phyloP scores from a whole-genome alignment of 768 basidiomycete species.

The Saitozyma podzolica region DNA sequence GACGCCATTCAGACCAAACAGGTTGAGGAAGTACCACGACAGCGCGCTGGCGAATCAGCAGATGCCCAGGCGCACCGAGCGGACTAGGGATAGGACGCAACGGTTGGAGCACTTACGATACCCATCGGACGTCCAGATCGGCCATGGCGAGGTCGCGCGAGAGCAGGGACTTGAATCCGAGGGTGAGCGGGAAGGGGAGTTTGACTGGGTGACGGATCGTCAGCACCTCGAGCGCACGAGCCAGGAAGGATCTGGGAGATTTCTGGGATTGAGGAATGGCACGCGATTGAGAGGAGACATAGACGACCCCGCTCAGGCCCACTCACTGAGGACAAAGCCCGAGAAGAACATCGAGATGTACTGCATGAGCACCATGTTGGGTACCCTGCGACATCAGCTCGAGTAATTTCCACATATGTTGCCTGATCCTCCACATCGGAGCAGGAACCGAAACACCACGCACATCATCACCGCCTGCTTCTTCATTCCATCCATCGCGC shows the following conservation, averaged over 20 bases:
- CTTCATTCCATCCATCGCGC: slow-evolving; percentile 98
- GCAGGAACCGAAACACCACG: slow-evolving; percentile 55
- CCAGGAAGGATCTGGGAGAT: not conserved
- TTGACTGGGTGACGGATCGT: slow-evolving; percentile 64
- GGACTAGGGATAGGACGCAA: not conserved
- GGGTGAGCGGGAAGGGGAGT: slow-evolving; percentile 91
- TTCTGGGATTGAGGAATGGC: not conserved
- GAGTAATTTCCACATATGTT: not conserved
- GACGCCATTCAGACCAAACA: slow-evolving; percentile 93
- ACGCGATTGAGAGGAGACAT: not conserved
- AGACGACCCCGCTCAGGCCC: not conserved
- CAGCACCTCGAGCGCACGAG: not conserved
- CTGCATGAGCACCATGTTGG: slow-evolving; percentile 95
- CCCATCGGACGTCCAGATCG: slow-evolving; percentile 98
- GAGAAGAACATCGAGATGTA: slow-evolving; percentile 99
- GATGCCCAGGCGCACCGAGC: not conserved
- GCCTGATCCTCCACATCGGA: not conserved
- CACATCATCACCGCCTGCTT: slow-evolving; percentile 98
- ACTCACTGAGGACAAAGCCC: slow-evolving; percentile 94
- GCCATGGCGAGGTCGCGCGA: slow-evolving; percentile 92
- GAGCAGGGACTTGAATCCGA: slow-evolving; percentile 97
- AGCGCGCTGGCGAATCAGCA: slow-evolving; percentile 56
- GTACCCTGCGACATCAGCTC: slow-evolving; percentile 42
- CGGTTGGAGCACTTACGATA: slow-evolving; percentile 61
- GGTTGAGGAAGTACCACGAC: slow-evolving; percentile 99